Percentiles rank a stretch among this genome's conserved stretches.
Evolutionary conservation across 73 alveolate species (phyloP).

Genomic region (Paramecium biaurelia): DNA sequence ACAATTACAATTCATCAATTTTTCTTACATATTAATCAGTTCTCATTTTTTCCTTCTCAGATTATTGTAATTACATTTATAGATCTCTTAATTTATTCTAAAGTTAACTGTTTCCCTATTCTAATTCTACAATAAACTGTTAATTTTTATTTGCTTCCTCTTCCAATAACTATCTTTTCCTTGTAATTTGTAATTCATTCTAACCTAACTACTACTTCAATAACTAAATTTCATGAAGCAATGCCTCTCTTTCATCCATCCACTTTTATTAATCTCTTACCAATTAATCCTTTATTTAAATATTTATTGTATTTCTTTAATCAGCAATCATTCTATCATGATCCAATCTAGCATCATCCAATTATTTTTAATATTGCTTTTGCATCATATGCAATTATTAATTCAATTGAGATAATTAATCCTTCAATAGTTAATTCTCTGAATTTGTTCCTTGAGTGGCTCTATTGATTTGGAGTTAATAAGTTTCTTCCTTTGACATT

Average conservation of each 20-base stretch:
- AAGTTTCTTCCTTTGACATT: background rate
- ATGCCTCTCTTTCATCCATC: conserved; percentile 23
- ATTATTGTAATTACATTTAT: background rate
- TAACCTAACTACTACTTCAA: background rate
- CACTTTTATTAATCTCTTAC: background rate
- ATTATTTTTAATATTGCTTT: background rate
- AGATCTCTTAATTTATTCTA: background rate
- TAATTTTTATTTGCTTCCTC: conserved; percentile 8
- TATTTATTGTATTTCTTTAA: background rate
- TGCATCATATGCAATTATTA: background rate
- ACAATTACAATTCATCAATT: background rate
- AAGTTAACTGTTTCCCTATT: background rate
- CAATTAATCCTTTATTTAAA: background rate
- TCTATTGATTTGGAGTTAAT: background rate
- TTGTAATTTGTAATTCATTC: background rate
- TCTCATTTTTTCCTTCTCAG: background rate
- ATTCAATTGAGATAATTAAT: background rate
- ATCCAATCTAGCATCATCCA: background rate
- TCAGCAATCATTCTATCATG: background rate
- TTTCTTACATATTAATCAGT: background rate
- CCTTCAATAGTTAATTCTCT: background rate
- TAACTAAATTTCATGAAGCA: background rate
- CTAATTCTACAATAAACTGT: background rate
- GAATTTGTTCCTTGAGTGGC: background rate
- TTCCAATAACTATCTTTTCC: background rate